Conservation (phyloP, 495 filamentous ascomycete species). For the Tuber borchii region DNA sequence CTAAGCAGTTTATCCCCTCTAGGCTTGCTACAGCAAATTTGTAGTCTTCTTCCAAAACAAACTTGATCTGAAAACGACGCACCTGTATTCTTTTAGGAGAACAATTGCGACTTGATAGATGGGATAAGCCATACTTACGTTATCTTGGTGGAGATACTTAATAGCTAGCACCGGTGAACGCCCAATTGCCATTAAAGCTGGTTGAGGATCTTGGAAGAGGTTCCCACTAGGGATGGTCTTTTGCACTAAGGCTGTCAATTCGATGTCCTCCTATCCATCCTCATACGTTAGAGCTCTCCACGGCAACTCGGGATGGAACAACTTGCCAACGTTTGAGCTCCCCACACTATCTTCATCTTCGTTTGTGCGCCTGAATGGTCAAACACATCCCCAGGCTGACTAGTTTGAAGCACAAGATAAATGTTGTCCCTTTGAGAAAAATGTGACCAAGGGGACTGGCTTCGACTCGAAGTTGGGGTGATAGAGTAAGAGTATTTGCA, state of each 20-base stretch:
- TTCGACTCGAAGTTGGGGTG: slow-evolving; percentile 29
- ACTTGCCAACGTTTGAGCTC: slow-evolving; percentile 45
- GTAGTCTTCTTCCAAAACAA: slow-evolving; percentile 43
- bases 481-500: slow-evolving; percentile 43
- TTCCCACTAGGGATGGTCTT: slow-evolving; percentile 17
- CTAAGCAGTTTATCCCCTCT: slow-evolving; percentile 39
- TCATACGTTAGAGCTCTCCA: slow-evolving; percentile 4
- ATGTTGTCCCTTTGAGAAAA: slow-evolving; percentile 43
- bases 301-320: not conserved
- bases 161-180: slow-evolving; percentile 41
- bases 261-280: slow-evolving; percentile 25
- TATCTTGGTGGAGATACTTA: slow-evolving; percentile 42
- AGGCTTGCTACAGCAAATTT: slow-evolving; percentile 39
- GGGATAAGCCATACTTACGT: slow-evolving; percentile 25
- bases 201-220: slow-evolving; percentile 14
- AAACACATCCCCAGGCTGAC: slow-evolving; percentile 21
- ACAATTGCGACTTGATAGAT: not conserved
- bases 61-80: slow-evolving; percentile 48
- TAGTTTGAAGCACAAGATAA: slow-evolving; percentile 42
- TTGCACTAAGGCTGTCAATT: slow-evolving; percentile 26
- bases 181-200: slow-evolving; percentile 27
- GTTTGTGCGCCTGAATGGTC: slow-evolving; percentile 20
- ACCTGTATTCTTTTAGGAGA: slow-evolving; percentile 36
- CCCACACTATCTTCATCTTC: slow-evolving; percentile 45
- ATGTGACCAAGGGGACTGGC: slow-evolving; percentile 41